Evolutionary conservation across 169 alveolate genomes (phyloP), one percentile per base, ranked within the genome.

Genomic region (Neospora caninum): DNA sequence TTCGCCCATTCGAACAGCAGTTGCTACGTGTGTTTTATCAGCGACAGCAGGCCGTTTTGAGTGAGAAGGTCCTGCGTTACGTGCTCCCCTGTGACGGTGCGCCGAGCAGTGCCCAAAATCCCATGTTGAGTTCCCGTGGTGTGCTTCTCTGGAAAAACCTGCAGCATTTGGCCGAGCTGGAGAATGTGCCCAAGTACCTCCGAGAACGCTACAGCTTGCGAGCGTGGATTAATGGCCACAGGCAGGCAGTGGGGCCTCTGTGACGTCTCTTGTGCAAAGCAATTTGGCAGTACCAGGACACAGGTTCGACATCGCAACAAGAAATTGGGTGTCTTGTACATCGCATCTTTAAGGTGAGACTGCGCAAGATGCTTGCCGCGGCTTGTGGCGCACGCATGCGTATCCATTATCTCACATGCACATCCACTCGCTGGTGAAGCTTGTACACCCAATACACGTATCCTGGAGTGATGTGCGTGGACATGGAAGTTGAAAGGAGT

Each of bases 161-260:
- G 22, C 91, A 84, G 91, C 78, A 45, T 31, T 0, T 84, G 27
- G 41, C 70, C 69, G 13, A 10, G 42, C 43, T 45, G 43, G n/a
- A 49, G n/a, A 38, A 29, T 36, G 91, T 84, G 41, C 69, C 42
- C 20, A 13, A 36, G 41, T 84, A 45, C 31, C 91, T 84, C 34
- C 42, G 78, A 38, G 49, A 27, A 29, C 91, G 91, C 45, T 84
- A 84, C 78, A 78, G 78, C 27, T 53, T 84, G 54, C 38, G 78
- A 49, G 45, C 42, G 78, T 84, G 91, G 91, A 84, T 84, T 31
- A 84, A 84, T 25, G n/a, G 78, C 41, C 45, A n/a, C 45, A 42
- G 91, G 43, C 2, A 10, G 45, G 45, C 70, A 42, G 27, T 10
- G 45, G 91, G 49, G 9, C 78, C 91, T 38, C 67, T 82, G 53